Evolutionary conservation across 768 basidiomycete species (phyloP), one percentile per base, ranked within the genome.

Genomic region (Suillus occidentalis): DNA sequence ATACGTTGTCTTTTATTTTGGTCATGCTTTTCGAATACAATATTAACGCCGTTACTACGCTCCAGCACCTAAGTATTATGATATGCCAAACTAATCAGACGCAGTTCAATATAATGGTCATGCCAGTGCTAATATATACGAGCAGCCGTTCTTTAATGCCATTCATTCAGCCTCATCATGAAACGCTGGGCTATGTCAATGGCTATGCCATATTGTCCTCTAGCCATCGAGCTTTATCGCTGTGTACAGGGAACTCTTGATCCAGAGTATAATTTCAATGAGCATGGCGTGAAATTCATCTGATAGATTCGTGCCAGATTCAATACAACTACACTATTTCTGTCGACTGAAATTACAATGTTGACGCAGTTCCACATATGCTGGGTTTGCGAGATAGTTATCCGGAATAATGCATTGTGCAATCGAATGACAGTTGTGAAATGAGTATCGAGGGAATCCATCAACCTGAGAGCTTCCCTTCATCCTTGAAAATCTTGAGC

Each of bases 401-500:
- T 40, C 16, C 31, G 45, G 16, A 39, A 34, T 42, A 52, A 36
- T 55, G 52, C 31, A 12, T 53, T 34, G 10, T 20, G n/a, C 12
- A 28, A 20, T 34, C 18, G 28, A 25, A 40, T 40, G 42, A 7
- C 9, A 18, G 14, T 40, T 36, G 18, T 43, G 31, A 25, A 7
- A 40, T 28, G 18, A n/a, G 53, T 63, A 61, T 64, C 13, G 20
- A 40, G 31, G 39, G 25, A n/a, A 22, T 40, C 14, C 14, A 40
- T 76, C 64, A 76, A 60, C 76, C 76, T 9, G 65, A 63, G 22
- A 91, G 72, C 68, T 89, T 79, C 4, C 92, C 93, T 60, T 83
- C 84, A 66, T 89, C 87, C 76, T 83, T 88, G 73, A 92, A 92
- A 76, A 87, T 91, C 64, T 82, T 83, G 60, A 94, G 78, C 76